phyloP scores from a whole-genome alignment of 2,329 filamentous ascomycete species.

The Monosporascus sp. region DNA sequence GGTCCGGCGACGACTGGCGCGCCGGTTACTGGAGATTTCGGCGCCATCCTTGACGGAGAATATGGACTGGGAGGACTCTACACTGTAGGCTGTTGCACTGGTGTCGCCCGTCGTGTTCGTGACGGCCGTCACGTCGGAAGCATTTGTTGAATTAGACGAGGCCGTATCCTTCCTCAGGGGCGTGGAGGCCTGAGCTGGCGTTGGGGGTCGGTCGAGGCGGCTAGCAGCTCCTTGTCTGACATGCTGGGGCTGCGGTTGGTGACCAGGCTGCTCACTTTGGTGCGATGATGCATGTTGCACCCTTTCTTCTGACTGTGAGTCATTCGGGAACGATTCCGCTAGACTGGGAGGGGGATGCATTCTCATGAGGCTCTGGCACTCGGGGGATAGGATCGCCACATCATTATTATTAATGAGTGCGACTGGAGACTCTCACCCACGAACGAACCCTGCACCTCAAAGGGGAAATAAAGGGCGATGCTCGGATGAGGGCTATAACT shows the following conservation, averaged over 20 bases:
- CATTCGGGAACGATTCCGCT: constrained; percentile 29
- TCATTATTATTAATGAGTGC: constrained; percentile 18
- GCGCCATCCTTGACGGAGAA: constrained; percentile 51
- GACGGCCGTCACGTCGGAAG: constrained; percentile 34
- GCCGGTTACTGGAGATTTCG: constrained; percentile 47
- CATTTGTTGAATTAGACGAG: constrained; percentile 48
- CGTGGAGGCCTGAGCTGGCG: constrained; percentile 23
- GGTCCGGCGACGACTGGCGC: constrained; percentile 52
- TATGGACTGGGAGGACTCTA: constrained; percentile 49
- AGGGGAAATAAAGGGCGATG: background rate
- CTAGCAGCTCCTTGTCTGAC: constrained; percentile 20
- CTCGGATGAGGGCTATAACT: too few species aligned
- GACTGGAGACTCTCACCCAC: too few species aligned
- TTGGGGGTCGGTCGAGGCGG: constrained; percentile 20
- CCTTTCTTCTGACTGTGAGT: constrained; percentile 28
- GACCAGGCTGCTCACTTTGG: constrained; percentile 4
- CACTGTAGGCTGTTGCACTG: constrained; percentile 45
- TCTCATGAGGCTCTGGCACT: constrained; percentile 22
- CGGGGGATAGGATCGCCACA: constrained; percentile 18
- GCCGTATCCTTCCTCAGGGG: constrained; percentile 42
- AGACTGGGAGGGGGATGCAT: constrained; percentile 31
- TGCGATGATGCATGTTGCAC: constrained; percentile 17
- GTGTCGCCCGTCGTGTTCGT: constrained; percentile 38
- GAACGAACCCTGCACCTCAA: too few species aligned
- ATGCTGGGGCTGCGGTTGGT: constrained; percentile 20